Base-by-base conservation (phyloP, 164 flowering plant genomes). In the Stephania cephalantha region DNA sequence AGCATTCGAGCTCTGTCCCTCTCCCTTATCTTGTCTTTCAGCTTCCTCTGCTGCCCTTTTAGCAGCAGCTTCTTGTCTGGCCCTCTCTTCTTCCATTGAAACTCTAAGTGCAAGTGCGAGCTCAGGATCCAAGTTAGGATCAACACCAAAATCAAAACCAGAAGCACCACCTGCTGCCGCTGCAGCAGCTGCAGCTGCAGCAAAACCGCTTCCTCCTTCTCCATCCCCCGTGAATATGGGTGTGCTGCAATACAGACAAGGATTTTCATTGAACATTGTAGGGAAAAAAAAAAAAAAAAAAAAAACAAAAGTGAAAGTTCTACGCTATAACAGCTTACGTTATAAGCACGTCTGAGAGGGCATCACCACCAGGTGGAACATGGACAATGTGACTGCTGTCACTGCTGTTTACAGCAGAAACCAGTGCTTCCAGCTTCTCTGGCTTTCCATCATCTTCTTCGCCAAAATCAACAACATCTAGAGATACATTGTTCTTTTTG, bases 21-120 rank as follows among this genome's bases (percentile, higher is more conserved):
- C 96, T 64, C 84, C 95, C 77, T 88, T 87, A 71, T 86, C 96
- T 76, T 85, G 89, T 74, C 73, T 84, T 72, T 85, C 52, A 77
- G 92, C 88, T 75, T 90, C 98, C 72, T 92, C 97, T 71, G 99
- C 91, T 77, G 98, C 95, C 86, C 81, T 93, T 72, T 89, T 92
- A 30, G 99, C 99, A 84, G 98, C 97, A 73, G 95, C 97, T 84
- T 93, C 99, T 81, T 92, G 99, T 80, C 99, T 91, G 71, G 97
- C 99, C 79, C 99, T 90, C 84, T 92, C 99, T 83, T 96, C 99
- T 84, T 94, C 99, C 97, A 96, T 89, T 42, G 99, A 96, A 77
- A 94, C 95, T 74, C 99, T 84, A 71, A 96, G 97, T 25, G 98
- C 98, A 82, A 94, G 97, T 25, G 98, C 99, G 78, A 96, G 87